Evolutionary conservation across 1,139 yeast species (phyloP).

Genomic region (Petasospora rhodanensis): DNA sequence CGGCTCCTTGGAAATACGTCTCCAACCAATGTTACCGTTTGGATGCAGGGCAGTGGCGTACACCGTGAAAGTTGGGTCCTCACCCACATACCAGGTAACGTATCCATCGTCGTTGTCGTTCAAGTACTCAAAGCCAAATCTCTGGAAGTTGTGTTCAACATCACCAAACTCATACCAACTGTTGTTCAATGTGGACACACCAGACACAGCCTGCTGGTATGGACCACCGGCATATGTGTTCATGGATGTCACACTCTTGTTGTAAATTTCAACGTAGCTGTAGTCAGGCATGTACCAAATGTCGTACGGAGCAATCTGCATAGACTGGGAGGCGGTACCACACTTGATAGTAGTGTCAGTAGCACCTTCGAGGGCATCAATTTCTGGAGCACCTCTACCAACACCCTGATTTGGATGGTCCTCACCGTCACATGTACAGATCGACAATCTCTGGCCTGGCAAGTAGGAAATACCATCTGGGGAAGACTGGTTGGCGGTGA

Average conservation of each 20-base stretch:
- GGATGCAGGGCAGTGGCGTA: constrained; percentile 48
- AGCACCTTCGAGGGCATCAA: constrained; percentile 58
- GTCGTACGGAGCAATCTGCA: constrained; percentile 59
- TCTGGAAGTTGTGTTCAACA: constrained; percentile 36
- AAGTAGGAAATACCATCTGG: constrained; percentile 57
- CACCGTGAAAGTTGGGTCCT: constrained; percentile 48
- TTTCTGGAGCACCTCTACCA: constrained; percentile 67
- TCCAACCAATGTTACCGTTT: constrained; percentile 59
- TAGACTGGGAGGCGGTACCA: constrained; percentile 58
- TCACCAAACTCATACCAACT: constrained; percentile 54
- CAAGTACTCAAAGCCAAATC: constrained; percentile 50
- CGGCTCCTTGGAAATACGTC: constrained; percentile 57
- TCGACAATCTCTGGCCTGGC: constrained; percentile 52
- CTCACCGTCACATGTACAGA: constrained; percentile 54
- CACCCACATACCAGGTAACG: constrained; percentile 53
- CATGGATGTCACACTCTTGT: constrained; percentile 30
- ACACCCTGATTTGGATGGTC: constrained; percentile 55
- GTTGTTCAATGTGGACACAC: constrained; percentile 45
- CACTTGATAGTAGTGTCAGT: constrained; percentile 35
- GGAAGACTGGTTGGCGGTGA: constrained; percentile 60
- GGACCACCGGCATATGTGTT: constrained; percentile 31
- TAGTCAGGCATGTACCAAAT: constrained; percentile 63
- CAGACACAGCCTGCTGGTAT: constrained; percentile 56
- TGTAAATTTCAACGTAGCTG: constrained; percentile 44
- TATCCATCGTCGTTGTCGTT: constrained; percentile 45